Conservation (phyloP, 2,329 filamentous ascomycete genomes). For the Coccinonectria pachysandricola region DNA sequence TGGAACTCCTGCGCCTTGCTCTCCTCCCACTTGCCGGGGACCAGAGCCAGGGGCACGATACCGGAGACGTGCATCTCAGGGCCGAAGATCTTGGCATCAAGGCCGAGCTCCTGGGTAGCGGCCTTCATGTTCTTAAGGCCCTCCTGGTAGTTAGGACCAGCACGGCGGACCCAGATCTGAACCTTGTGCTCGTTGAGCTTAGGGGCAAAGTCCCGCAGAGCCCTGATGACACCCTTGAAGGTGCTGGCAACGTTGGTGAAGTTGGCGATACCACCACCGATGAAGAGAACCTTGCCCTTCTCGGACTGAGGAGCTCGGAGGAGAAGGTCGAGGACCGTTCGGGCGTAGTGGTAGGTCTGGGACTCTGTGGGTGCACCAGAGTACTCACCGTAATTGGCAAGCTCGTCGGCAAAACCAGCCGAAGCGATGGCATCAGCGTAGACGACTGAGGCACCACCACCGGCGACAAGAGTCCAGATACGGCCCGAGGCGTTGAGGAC, state of each 20-base stretch:
- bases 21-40: conserved; percentile 54
- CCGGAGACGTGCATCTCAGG: conserved; percentile 93
- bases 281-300: conserved; percentile 98
- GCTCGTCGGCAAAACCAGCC: conserved; percentile 85
- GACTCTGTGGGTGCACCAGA: conserved; percentile 97
- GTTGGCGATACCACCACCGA: conserved; percentile 99
- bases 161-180: conserved; percentile 86
- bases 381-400: conserved; percentile 99
- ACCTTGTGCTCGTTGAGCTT: conserved; percentile 91
- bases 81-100: conserved; percentile 56
- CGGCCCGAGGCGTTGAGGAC: conserved; percentile 86
- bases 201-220: conserved; percentile 79
- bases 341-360: conserved; percentile 98
- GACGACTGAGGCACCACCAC: conserved; percentile 98
- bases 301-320: conserved; percentile 75
- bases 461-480: conserved; percentile 96
- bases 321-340: conserved; percentile 95
- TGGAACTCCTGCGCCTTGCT: conserved; percentile 52
- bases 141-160: conserved; percentile 97
- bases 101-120: conserved; percentile 83
- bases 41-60: conserved; percentile 85
- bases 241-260: conserved; percentile 99
- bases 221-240: conserved; percentile 99
- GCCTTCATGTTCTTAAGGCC: conserved; percentile 99
- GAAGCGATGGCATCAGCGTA: conserved; percentile 98